Evolutionary conservation across 2,329 filamentous ascomycete genomes (phyloP).

Genomic region (Fusarium sarcochroum): DNA sequence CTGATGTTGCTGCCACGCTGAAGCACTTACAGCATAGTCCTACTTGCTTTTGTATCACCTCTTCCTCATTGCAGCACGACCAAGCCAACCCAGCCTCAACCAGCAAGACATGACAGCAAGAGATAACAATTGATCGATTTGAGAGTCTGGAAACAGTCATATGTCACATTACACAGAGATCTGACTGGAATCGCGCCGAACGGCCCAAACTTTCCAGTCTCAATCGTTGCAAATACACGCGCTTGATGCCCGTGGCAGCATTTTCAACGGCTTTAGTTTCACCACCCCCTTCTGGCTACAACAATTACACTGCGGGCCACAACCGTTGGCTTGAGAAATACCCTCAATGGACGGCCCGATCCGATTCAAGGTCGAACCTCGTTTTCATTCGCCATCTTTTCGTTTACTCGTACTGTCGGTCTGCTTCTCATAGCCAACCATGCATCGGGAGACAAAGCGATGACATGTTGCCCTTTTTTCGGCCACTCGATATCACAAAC

Average conservation of each 20-base stretch:
- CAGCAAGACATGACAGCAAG: conserved; percentile 19
- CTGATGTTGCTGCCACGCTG: conserved; percentile 16
- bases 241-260: conserved; percentile 33
- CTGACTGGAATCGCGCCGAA: conserved; percentile 55
- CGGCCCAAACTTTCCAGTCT: conserved; percentile 29
- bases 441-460: conserved; percentile 27
- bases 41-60: conserved; percentile 35
- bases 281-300: conserved; percentile 43
- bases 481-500: conserved; percentile 7
- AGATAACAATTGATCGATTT: conserved; percentile 39
- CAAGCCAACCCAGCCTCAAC: conserved; percentile 33
- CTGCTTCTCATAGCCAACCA: conserved; percentile 25
- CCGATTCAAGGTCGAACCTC: conserved; percentile 41
- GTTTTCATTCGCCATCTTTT: conserved; percentile 41
- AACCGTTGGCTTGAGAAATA: conserved; percentile 35
- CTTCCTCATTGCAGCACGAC: conserved; percentile 28
- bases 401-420: conserved; percentile 39
- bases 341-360: conserved; percentile 49
- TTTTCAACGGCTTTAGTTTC: conserved; percentile 44
- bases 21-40: conserved; percentile 18
- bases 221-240: conserved; percentile 33
- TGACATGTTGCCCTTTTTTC: conserved; percentile 26
- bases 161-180: conserved; percentile 63
- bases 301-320: conserved; percentile 36
- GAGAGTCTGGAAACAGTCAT: conserved; percentile 60